Percentiles rank a stretch among this genome's conserved stretches.
Conservation (phyloP, 2,329 filamentous ascomycete genomes). For the Claviceps sp. region DNA sequence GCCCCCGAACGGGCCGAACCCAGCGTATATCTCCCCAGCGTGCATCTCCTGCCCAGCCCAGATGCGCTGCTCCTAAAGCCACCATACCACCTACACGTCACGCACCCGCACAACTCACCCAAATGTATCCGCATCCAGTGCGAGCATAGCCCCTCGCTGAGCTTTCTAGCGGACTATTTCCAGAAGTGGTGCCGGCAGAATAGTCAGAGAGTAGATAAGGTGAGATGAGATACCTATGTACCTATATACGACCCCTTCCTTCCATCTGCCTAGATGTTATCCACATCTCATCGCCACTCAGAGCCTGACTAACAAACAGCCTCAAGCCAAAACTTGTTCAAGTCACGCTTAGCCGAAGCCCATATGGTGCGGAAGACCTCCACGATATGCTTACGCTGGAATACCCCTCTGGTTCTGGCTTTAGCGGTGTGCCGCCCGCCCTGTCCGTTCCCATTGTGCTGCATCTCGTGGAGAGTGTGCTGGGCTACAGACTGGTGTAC, state of each 20-base stretch:
- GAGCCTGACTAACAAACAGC: background rate
- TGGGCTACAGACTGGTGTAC: constrained; percentile 26
- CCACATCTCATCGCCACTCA: too few relatives aligned
- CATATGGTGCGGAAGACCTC: constrained; percentile 29
- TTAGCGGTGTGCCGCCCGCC: constrained; percentile 14
- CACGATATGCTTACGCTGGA: constrained; percentile 29
- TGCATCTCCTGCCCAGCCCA: constrained; percentile 28
- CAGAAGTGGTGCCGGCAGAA: constrained; percentile 34
- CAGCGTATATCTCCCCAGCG: constrained; percentile 21
- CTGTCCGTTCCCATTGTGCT: constrained; percentile 31
- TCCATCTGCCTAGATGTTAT: too few relatives aligned
- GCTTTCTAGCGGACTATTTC: constrained; percentile 32
- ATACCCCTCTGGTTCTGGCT: constrained; percentile 18
- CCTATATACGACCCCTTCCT: background rate
- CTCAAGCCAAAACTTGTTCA: constrained; percentile 28
- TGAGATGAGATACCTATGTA: constrained; percentile 5
- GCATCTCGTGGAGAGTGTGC: constrained; percentile 30
- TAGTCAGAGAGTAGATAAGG: constrained; percentile 21
- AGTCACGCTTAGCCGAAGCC: constrained; percentile 28
- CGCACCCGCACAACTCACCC: constrained; percentile 14
- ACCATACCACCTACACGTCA: constrained; percentile 33
- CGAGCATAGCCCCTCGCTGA: constrained; percentile 33
- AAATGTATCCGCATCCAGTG: constrained; percentile 27
- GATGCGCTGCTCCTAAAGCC: constrained; percentile 34
- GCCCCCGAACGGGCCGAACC: background rate